A percentile compares a stretch with the other conserved stretches of the same genome.
Conservation (phyloP, 2,329 filamentous ascomycete genomes). For the Diaporthe sp. region DNA sequence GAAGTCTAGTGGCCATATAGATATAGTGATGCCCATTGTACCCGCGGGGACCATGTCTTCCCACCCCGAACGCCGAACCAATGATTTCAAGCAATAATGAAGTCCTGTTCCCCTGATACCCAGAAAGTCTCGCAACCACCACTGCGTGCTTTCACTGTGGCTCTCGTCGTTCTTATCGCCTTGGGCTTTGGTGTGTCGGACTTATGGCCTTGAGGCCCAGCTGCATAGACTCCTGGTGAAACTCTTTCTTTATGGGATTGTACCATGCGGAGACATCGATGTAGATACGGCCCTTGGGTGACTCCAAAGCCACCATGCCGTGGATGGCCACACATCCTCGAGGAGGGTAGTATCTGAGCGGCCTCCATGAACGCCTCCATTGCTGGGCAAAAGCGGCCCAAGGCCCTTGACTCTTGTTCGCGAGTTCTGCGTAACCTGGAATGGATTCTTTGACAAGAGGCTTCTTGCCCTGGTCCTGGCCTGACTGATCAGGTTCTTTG, state of each 20-base stretch:
- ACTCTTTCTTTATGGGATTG: slow-evolving; percentile 66
- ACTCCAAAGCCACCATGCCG: slow-evolving; percentile 66
- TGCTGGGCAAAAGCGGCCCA: slow-evolving; percentile 47
- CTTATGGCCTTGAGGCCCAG: slow-evolving; percentile 53
- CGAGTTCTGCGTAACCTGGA: slow-evolving; percentile 41
- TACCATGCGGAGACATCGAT: slow-evolving; percentile 67
- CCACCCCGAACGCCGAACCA: slow-evolving; percentile 22
- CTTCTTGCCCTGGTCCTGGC: slow-evolving; percentile 8
- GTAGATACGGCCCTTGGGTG: slow-evolving; percentile 59
- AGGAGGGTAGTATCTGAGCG: slow-evolving; percentile 56
- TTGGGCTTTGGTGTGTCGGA: slow-evolving; percentile 34
- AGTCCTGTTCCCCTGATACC: background rate
- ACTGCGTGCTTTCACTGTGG: background rate
- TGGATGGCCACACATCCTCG: slow-evolving; percentile 65
- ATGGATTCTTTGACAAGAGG: slow-evolving; percentile 41
- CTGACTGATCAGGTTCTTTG: background rate
- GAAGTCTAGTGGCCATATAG: slow-evolving; percentile 20
- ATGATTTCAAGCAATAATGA: slow-evolving; percentile 13
- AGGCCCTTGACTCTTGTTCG: slow-evolving; percentile 50
- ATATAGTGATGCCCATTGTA: slow-evolving; percentile 5
- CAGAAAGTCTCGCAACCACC: background rate
- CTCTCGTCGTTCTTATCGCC: background rate
- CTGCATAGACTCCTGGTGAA: slow-evolving; percentile 51
- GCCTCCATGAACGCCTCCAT: slow-evolving; percentile 58
- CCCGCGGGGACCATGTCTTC: slow-evolving; percentile 1